These are phyloP conservation scores for Trifolium fragiferum DNA, from an alignment of 306 rosid genomes.

Conservation along the genomic window DNA sequence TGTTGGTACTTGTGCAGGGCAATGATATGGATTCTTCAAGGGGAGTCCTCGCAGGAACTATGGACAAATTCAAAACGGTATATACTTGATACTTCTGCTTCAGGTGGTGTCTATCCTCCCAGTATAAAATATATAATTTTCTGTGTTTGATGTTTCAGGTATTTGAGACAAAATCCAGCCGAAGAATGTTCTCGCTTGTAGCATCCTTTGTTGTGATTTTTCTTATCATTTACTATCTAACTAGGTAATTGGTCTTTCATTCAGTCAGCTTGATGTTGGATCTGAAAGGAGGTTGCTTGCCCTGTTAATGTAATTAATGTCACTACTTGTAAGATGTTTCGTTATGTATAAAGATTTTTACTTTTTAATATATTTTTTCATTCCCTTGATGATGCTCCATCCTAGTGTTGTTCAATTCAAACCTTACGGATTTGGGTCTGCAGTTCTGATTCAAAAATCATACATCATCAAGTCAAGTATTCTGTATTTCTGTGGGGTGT, in stretches of 20 bases:
- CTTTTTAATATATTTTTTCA: constrained; percentile 30
- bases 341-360: constrained; percentile 47
- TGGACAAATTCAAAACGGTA: constrained; percentile 97
- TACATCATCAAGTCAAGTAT: too few species aligned
- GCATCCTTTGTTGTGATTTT: constrained; percentile 84
- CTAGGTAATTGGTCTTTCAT: constrained; percentile 51
- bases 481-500: too few species aligned
- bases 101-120: constrained; percentile 11
- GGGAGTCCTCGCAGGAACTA: constrained; percentile 88
- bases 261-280: constrained; percentile 37
- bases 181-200: constrained; percentile 85
- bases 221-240: constrained; percentile 84
- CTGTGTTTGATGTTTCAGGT: constrained; percentile 59
- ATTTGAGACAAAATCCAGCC: constrained; percentile 90
- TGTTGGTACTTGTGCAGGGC: constrained; percentile 58
- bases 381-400: too few species aligned
- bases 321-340: constrained; percentile 33
- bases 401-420: too few species aligned
- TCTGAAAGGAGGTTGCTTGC: constrained; percentile 25
- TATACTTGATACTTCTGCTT: background rate
- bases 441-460: too few species aligned
- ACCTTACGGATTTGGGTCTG: too few species aligned
- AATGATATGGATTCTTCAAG: constrained; percentile 96
- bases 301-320: constrained; percentile 48
- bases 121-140: constrained; percentile 2